A percentile compares a stretch with the other conserved stretches of the same genome.
These are phyloP conservation scores for Gonapodya sp. DNA, from an alignment of 192 early-diverging fungal genomes.

Conservation along the genomic window DNA sequence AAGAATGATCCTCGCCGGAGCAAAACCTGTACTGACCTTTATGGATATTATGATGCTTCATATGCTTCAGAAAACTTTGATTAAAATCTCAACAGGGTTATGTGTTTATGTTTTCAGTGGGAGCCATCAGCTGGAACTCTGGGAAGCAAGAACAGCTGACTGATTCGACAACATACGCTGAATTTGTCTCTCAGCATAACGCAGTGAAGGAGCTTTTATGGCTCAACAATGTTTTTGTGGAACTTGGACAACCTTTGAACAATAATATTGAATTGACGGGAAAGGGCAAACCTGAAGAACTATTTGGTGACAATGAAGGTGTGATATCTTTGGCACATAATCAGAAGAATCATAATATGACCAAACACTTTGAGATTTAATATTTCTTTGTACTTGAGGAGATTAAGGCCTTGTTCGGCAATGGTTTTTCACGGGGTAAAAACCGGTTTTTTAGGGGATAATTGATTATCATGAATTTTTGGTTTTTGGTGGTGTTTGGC, in stretches of 20 bases:
- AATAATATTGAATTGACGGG: not conserved
- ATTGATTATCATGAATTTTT: no score
- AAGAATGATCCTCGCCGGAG: not conserved
- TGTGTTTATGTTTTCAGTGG: constrained; percentile 18
- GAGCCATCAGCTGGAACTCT: constrained; percentile 13
- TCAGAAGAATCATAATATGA: constrained; percentile 16
- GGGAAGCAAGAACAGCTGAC: constrained; percentile 16
- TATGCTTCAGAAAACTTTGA: constrained; percentile 15
- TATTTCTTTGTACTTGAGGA: constrained; percentile 19
- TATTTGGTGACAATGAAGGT: constrained; percentile 14
- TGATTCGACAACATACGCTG: constrained; percentile 17
- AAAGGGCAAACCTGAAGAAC: not conserved
- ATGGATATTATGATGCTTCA: constrained; percentile 18
- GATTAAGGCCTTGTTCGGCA: no score
- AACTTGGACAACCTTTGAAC: constrained; percentile 8
- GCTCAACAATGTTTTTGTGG: constrained; percentile 12
- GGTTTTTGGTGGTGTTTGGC: no score
- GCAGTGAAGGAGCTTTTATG: constrained; percentile 15
- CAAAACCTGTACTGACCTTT: constrained; percentile 11
- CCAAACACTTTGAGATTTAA: constrained; percentile 28
- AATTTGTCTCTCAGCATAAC: constrained; percentile 10
- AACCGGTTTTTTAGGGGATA: no score
- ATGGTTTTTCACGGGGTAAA: no score
- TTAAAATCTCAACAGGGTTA: constrained; percentile 15
- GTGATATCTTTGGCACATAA: constrained; percentile 16